Conservation (phyloP, 306 rosid species). For the Spatholobus suberectus region DNA sequence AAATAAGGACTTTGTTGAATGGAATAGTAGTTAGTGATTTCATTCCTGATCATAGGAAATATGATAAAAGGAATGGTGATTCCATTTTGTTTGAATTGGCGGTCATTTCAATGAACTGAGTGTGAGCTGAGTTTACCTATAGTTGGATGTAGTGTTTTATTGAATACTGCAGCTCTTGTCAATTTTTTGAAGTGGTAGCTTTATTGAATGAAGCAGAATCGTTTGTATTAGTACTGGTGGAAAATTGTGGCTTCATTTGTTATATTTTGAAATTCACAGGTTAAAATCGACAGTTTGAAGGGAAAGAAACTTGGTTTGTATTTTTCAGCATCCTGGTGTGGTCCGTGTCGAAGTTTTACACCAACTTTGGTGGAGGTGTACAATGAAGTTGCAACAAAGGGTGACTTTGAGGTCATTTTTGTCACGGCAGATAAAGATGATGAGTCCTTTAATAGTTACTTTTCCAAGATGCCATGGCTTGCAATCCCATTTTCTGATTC, state of each 20-base stretch:
- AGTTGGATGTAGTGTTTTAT: neutral
- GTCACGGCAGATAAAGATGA: conserved; percentile 65
- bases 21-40: neutral
- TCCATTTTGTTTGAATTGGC: neutral
- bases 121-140: neutral
- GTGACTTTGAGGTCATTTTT: conserved; percentile 70
- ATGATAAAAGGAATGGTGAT: neutral
- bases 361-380: conserved; percentile 64
- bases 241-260: conserved; percentile 22
- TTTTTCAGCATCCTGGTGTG: conserved; percentile 82
- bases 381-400: conserved; percentile 53
- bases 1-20: neutral
- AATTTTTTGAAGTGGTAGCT: neutral
- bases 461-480: conserved; percentile 88
- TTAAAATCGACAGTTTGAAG: conserved; percentile 64
- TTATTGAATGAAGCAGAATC: neutral
- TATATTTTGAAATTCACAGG: conserved; percentile 51
- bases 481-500: conserved; percentile 75
- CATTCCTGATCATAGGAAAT: neutral
- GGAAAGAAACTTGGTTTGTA: conserved; percentile 73
- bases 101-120: neutral
- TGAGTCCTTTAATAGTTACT: conserved; percentile 59
- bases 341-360: conserved; percentile 66
- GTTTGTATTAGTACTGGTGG: neutral
- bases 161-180: neutral